Conservation (phyloP, 2,329 filamentous ascomycete genomes). For the Didymella pinodella region DNA sequence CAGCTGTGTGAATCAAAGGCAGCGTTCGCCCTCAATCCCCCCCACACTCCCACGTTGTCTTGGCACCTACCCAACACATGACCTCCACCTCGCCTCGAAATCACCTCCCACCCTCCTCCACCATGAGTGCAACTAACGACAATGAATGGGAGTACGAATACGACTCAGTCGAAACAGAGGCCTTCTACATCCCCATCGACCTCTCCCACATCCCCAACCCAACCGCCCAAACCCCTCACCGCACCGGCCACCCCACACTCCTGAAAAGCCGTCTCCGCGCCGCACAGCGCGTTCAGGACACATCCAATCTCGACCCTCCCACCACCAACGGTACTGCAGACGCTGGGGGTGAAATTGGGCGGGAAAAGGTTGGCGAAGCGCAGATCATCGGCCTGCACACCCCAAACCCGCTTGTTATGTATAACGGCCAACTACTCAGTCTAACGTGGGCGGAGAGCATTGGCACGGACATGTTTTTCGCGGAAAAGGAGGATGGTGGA, state of each 20-base stretch:
- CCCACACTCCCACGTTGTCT: no score
- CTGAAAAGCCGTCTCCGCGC: conserved; percentile 43
- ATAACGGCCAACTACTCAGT: conserved; percentile 78
- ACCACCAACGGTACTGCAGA: no score
- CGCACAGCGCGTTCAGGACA: conserved; percentile 29
- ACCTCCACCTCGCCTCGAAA: no score
- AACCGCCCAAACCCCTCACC: conserved; percentile 25
- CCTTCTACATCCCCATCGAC: conserved; percentile 67
- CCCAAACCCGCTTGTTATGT: conserved; percentile 77
- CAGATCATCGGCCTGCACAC: conserved; percentile 87
- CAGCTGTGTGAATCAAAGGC: no score
- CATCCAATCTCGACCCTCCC: neutral
- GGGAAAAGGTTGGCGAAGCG: conserved; percentile 56
- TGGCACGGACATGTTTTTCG: conserved; percentile 83
- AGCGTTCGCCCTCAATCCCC: no score
- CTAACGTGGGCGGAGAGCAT: conserved; percentile 84
- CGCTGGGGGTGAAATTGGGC: no score
- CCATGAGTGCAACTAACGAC: conserved; percentile 21
- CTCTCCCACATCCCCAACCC: conserved; percentile 48
- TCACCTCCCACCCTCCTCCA: neutral
- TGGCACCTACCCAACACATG: no score
- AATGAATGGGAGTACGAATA: conserved; percentile 72
- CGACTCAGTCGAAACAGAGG: no score
- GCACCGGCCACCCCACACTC: conserved; percentile 35
- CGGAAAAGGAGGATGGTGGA: conserved; percentile 27